Base-by-base conservation (phyloP, 2,329 filamentous ascomycete genomes). In the Pseudomassariella vexata region DNA sequence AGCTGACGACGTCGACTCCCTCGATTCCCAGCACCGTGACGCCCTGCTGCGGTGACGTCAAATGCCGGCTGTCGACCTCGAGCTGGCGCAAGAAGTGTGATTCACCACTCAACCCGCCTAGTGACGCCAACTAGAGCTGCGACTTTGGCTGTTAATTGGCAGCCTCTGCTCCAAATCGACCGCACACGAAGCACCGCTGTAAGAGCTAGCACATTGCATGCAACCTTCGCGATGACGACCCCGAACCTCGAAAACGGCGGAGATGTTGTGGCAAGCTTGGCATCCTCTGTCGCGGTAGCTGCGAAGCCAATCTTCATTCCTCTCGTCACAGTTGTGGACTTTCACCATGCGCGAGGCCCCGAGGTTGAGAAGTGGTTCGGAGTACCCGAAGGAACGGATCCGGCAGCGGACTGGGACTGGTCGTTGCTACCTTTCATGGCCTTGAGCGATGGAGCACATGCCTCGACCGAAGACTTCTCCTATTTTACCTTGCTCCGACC, bases 281-380 rank as follows among this genome's bases (percentile, higher is more conserved):
- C n/a, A n/a, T n/a, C n/a, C n/a, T n/a, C 9, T 14, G 14, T 7
- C 8, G 16, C 27, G 16, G 16, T 21, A n/a, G 19, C 9, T n/a
- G 21, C 26, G 19, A 39, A 46, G 28, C 40, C 48, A 8, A 61
- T 63, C 38, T 82, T 81, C 54, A 63, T 67, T 35, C 84, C 85
- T 26, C 68, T 89, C 53, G 82, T 90, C 29, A 78, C 81, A 42
- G 82, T 90, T 37, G 83, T 90, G 48, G 85, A 83, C 57, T 90
- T 90, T 55, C 84, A 90, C 60, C 85, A 90, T 69, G 83, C 84
- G 34, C 70, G 77, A 55, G 92, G 92, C 7, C 92, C 92, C 19
- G 92, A 98, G 64, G 84, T 96, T 35, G 89, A 96, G 65, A 76
- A 73, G 49, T 96, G 90, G 85, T 86, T 95, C 53, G 88, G 87